A percentile compares a stretch with the other conserved stretches of the same genome.
Conservation (phyloP, 2,329 filamentous ascomycete genomes). For the Aspergillus arachidicola region DNA sequence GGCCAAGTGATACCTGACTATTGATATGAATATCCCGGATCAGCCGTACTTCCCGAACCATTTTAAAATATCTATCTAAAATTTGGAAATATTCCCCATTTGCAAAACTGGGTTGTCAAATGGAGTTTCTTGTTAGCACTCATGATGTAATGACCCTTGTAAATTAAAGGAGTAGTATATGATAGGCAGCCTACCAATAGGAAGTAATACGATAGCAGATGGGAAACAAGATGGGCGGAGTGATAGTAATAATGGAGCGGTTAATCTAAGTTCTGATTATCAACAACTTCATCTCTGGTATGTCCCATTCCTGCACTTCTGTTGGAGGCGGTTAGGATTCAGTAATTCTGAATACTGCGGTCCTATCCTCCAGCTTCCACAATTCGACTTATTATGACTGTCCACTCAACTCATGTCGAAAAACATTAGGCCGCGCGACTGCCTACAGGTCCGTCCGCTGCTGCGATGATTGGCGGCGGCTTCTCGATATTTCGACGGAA, state of each 20-base stretch:
- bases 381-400: background rate
- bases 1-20: too few relatives aligned
- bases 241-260: too few relatives aligned
- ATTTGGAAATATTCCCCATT: too few relatives aligned
- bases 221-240: accelerated
- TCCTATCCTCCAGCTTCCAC: background rate
- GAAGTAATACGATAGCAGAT: too few relatives aligned
- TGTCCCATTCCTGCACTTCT: background rate
- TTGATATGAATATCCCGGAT: too few relatives aligned
- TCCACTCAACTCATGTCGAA: background rate
- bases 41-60: too few relatives aligned
- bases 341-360: background rate
- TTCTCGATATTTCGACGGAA: constrained; percentile 48
- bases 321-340: background rate
- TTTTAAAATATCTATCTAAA: too few relatives aligned
- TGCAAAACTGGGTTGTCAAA: accelerated
- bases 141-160: too few relatives aligned
- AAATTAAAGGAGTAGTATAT: too few relatives aligned
- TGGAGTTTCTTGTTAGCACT: too few relatives aligned
- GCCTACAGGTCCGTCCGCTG: constrained; percentile 13
- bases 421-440: background rate
- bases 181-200: too few relatives aligned
- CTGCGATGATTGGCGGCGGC: constrained; percentile 28
- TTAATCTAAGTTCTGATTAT: too few relatives aligned
- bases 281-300: background rate